Evolutionary conservation across 2,329 filamentous ascomycete genomes (phyloP), one percentile per base, ranked within the genome.

Genomic region (Neonectria coccinea): DNA sequence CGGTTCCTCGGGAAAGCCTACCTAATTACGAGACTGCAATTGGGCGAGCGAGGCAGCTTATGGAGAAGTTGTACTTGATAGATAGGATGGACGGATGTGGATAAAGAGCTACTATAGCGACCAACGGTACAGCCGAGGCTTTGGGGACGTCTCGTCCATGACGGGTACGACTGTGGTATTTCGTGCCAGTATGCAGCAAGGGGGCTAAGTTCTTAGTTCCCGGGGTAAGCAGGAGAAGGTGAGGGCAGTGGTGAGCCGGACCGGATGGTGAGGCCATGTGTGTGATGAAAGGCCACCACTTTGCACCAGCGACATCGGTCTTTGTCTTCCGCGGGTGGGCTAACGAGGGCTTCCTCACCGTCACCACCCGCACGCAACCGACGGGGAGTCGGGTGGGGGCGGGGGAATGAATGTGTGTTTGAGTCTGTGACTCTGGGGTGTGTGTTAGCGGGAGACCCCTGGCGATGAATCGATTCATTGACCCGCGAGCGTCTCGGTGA

Each of bases 261-360:
- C 48, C 48, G 48, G 48, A 51, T 36, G 29, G 48, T 51, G 48
- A 51, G 48, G 8, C 48, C n/a, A 51, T 42, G 14, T 42, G 39
- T 27, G 39, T 27, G 29, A 20, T 33, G 31, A 42, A 42, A 20
- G n/a, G n/a, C 39, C 39, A 42, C 39, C 36, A 39, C 36, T 39
- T 16, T 5, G 36, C 50, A 22, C 42, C 41, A 44, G 51, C 52
- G 57, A 54, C 50, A 59, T 64, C 61, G 61, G 61, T 47, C 51
- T 64, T 64, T 51, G 56, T 59, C 50, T 64, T 59, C 61, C 61
- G 61, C 56, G 47, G 45, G 51, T 54, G 59, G 45, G 41, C 53
- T 25, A 51, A 25, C 25, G 25, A 63, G 48, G 55, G 42, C 45
- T 58, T 25, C 54, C 50, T 57, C 42, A 39, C 55, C 31, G 44